Evolutionary conservation across 73 alveolate genomes (phyloP).

Genomic region (Paraurostyla sp.): DNA sequence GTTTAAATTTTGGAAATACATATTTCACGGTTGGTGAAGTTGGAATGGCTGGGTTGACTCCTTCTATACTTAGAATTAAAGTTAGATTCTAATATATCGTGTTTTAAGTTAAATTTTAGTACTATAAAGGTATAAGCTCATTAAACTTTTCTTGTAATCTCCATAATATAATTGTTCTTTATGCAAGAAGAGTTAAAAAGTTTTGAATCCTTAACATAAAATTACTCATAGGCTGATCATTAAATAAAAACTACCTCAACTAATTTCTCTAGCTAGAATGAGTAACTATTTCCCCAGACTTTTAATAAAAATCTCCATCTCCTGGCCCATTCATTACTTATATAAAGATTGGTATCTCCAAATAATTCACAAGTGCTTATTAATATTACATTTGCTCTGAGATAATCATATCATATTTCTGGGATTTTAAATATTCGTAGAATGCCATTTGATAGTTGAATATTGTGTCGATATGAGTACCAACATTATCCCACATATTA

Average conservation of each 20-base stretch:
- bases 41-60: slow-evolving; percentile 22
- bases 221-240: not conserved
- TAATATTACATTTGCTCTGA: slow-evolving; percentile 38
- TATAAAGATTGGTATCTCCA: slow-evolving; percentile 29
- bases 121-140: not conserved
- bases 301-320: slow-evolving; percentile 28
- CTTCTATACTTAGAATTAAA: slow-evolving; percentile 8
- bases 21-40: slow-evolving; percentile 26
- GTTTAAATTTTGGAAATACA: slow-evolving; percentile 13
- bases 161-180: not conserved
- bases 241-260: not conserved
- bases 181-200: not conserved
- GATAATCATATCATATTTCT: slow-evolving; percentile 14
- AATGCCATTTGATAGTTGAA: slow-evolving; percentile 2
- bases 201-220: not conserved
- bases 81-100: not conserved
- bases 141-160: not conserved
- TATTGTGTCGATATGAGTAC: slow-evolving; percentile 11
- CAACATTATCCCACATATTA: slow-evolving; percentile 44
- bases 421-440: not conserved
- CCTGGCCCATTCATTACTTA: slow-evolving; percentile 41
- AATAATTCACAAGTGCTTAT: not conserved
- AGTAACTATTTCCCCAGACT: slow-evolving; percentile 20
- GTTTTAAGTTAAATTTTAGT: not conserved
- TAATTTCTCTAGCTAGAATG: slow-evolving; percentile 1